phyloP scores from a whole-genome alignment of 345 rosid genomes.

The Erodium maritimum region DNA sequence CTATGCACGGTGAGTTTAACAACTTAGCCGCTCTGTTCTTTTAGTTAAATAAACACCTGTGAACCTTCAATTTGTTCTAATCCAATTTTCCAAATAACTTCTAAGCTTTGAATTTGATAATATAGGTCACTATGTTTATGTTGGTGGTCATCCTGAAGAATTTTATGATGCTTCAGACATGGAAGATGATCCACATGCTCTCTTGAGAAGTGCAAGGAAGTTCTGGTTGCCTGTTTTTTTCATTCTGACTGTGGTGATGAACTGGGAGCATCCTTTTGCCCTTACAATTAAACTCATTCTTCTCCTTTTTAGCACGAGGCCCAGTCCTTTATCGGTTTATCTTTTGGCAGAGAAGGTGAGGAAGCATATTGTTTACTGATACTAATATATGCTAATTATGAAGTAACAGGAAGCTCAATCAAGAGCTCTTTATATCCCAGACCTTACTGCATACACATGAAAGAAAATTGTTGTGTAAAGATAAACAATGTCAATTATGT shows the following conservation, averaged over 20 bases:
- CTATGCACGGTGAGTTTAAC: constrained; percentile 25
- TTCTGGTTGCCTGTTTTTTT: constrained; percentile 34
- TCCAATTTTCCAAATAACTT: neutral
- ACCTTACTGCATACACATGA: neutral
- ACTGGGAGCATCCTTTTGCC: constrained; percentile 27
- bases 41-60: neutral
- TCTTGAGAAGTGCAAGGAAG: constrained; percentile 25
- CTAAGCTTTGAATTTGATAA: constrained; percentile 6
- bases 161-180: constrained; percentile 9
- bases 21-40: neutral
- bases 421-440: neutral
- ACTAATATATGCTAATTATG: neutral
- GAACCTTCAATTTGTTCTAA: neutral
- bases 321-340: constrained; percentile 41
- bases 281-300: constrained; percentile 19
- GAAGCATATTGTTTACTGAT: constrained; percentile 1
- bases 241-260: constrained; percentile 22
- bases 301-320: constrained; percentile 36
- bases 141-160: constrained; percentile 14
- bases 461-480: too few relatives aligned
- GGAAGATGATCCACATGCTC: constrained; percentile 14
- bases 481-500: too few relatives aligned
- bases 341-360: constrained; percentile 37
- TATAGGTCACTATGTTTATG: constrained; percentile 24
- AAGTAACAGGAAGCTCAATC: neutral